These are phyloP conservation scores for Geopyxis carbonaria DNA, from an alignment of 495 filamentous ascomycete genomes.

Conservation along the genomic window DNA sequence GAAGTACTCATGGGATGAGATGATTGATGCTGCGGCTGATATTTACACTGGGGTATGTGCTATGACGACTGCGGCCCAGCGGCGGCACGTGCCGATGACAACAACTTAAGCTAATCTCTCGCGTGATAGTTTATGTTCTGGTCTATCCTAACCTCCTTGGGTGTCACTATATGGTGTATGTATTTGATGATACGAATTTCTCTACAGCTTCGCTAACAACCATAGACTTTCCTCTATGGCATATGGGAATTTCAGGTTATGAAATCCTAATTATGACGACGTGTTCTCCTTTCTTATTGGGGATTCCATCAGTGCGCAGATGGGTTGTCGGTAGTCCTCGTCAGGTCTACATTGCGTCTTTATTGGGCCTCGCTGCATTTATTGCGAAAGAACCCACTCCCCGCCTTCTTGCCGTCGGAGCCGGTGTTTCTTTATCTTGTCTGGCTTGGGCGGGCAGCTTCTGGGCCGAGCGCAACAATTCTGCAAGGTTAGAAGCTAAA, in stretches of 20 bases:
- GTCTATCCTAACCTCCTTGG: conserved; percentile 79
- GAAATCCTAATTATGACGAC: conserved; percentile 75
- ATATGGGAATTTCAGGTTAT: conserved; percentile 98
- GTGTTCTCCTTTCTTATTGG: conserved; percentile 68
- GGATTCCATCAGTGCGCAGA: conserved; percentile 48
- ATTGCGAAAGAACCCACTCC: conserved; percentile 52
- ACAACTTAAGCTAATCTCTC: conserved; percentile 4
- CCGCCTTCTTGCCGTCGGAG: conserved; percentile 64
- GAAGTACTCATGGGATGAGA: conserved; percentile 53
- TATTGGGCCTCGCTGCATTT: conserved; percentile 66
- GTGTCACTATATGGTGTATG: conserved; percentile 86
- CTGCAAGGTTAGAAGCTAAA: conserved; percentile 57
- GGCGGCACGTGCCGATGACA: conserved; percentile 10
- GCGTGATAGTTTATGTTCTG: conserved; percentile 72
- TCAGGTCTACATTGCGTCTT: conserved; percentile 52
- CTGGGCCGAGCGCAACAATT: conserved; percentile 59
- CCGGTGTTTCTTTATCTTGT: conserved; percentile 60
- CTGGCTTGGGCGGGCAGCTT: conserved; percentile 68
- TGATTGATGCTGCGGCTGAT: conserved; percentile 71
- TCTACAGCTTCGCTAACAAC: conserved; percentile 15
- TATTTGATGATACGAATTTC: conserved; percentile 3
- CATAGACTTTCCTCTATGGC: conserved; percentile 91
- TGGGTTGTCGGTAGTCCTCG: conserved; percentile 51
- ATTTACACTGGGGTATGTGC: conserved; percentile 73
- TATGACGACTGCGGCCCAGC: background rate